Percentiles rank a stretch among this genome's conserved stretches.
phyloP scores from a whole-genome alignment of 2,329 filamentous ascomycete species.

The Ceratocystiopsis brevicomis region DNA sequence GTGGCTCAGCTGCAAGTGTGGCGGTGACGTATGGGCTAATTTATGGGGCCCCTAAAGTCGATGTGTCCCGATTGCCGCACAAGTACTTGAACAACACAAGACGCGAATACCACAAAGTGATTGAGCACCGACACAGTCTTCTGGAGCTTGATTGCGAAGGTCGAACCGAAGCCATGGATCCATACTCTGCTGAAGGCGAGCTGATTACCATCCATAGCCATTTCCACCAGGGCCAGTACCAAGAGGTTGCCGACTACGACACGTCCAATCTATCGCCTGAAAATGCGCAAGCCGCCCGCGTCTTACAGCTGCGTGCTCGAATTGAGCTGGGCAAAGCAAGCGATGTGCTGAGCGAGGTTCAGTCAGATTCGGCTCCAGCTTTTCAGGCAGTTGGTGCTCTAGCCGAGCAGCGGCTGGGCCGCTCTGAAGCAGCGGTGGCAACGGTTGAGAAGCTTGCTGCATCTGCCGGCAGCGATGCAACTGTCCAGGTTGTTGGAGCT shows the following conservation, averaged over 20 bases:
- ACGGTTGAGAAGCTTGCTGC: constrained; percentile 48
- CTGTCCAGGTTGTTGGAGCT: constrained; percentile 66
- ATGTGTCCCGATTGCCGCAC: too few species aligned
- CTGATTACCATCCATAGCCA: constrained; percentile 52
- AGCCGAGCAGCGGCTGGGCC: constrained; percentile 45
- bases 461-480: constrained; percentile 50
- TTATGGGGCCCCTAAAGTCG: too few species aligned
- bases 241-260: constrained; percentile 71
- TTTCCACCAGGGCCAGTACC: constrained; percentile 69
- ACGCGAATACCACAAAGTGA: too few species aligned
- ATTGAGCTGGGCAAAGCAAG: constrained; percentile 64
- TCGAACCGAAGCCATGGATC: constrained; percentile 32
- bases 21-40: too few species aligned
- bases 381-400: constrained; percentile 59
- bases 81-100: too few species aligned
- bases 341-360: constrained; percentile 50
- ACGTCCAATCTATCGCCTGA: constrained; percentile 57
- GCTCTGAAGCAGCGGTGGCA: constrained; percentile 41
- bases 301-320: constrained; percentile 65
- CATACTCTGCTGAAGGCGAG: constrained; percentile 52
- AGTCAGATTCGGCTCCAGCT: constrained; percentile 46
- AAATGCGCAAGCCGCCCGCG: constrained; percentile 56
- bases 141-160: too few species aligned
- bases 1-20: too few species aligned
- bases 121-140: too few species aligned